phyloP scores from a whole-genome alignment of 139 green algal genomes.

The Chlamydomonas urium region DNA sequence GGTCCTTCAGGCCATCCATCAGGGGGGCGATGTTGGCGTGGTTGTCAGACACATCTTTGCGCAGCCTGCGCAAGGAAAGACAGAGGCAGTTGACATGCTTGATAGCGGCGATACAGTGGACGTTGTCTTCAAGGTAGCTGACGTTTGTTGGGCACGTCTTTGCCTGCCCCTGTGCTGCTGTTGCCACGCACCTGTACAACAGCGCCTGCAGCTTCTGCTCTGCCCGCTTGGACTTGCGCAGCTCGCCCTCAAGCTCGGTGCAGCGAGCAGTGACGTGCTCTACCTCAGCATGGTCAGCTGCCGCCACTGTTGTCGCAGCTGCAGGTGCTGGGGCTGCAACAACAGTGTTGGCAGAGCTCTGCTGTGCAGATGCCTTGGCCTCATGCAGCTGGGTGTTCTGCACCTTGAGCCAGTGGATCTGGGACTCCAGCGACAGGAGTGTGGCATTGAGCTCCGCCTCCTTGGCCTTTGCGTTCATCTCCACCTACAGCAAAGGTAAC shows the following conservation, averaged over 20 bases:
- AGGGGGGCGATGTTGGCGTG: slow-evolving; percentile 4
- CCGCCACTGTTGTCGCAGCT: too few species aligned
- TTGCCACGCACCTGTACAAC: slow-evolving; percentile 45
- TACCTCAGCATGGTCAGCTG: too few species aligned
- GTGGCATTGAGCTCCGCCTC: slow-evolving; percentile 65
- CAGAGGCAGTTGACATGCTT: not conserved
- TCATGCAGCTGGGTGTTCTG: slow-evolving; percentile 42
- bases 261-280: too few species aligned
- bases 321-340: too few species aligned
- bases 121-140: too few species aligned
- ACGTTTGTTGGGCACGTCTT: too few species aligned
- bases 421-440: slow-evolving; percentile 44
- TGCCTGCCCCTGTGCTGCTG: too few species aligned
- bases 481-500: too few species aligned
- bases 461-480: slow-evolving; percentile 67
- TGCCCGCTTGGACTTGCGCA: slow-evolving; percentile 61
- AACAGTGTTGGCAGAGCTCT: too few species aligned
- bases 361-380: not conserved
- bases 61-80: slow-evolving; percentile 30
- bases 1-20: slow-evolving; percentile 62
- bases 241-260: too few species aligned
- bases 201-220: slow-evolving; percentile 74
- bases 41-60: slow-evolving; percentile 53
- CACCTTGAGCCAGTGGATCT: slow-evolving; percentile 55
- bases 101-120: not conserved